Percentiles rank a stretch among this genome's conserved stretches.
phyloP scores from a whole-genome alignment of 768 basidiomycete species.

The Kwoniella newhampshirensis region DNA sequence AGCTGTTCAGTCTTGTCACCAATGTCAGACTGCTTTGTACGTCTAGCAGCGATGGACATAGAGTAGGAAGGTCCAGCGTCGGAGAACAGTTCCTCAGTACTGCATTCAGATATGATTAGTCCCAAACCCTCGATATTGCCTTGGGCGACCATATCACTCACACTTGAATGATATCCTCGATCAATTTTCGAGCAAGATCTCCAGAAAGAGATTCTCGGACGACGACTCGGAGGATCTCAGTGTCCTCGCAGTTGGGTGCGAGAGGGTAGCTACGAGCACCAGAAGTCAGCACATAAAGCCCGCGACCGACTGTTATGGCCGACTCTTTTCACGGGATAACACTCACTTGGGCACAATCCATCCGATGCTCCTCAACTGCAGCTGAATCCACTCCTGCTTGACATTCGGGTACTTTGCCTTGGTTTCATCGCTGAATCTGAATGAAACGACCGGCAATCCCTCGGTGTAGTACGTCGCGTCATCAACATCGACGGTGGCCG shows the following conservation, averaged over 20 bases:
- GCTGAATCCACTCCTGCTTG: constrained; percentile 56
- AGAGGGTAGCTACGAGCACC: constrained; percentile 56
- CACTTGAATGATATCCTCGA: constrained; percentile 43
- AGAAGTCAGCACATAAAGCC: not conserved
- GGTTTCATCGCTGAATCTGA: constrained; percentile 62
- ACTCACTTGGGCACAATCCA: constrained; percentile 64
- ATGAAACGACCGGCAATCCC: constrained; percentile 61
- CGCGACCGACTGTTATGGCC: not conserved
- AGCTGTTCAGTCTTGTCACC: constrained; percentile 19
- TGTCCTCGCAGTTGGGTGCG: constrained; percentile 59
- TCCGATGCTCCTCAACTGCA: constrained; percentile 59
- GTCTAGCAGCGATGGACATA: constrained; percentile 31
- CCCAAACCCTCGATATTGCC: not conserved
- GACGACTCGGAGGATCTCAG: constrained; percentile 65
- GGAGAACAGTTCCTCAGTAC: constrained; percentile 38
- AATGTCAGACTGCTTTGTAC: not conserved
- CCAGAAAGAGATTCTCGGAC: constrained; percentile 62
- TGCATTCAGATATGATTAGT: not conserved
- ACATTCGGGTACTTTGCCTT: constrained; percentile 60
- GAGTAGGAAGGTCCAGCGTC: constrained; percentile 34
- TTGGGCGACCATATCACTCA: constrained; percentile 12
- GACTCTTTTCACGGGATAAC: not conserved
- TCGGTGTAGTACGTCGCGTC: constrained; percentile 58
- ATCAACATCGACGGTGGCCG: constrained; percentile 55
- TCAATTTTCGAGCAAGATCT: constrained; percentile 42